Evolutionary conservation across 164 flowering plant genomes (phyloP).

Genomic region (Vitis amurensis): DNA sequence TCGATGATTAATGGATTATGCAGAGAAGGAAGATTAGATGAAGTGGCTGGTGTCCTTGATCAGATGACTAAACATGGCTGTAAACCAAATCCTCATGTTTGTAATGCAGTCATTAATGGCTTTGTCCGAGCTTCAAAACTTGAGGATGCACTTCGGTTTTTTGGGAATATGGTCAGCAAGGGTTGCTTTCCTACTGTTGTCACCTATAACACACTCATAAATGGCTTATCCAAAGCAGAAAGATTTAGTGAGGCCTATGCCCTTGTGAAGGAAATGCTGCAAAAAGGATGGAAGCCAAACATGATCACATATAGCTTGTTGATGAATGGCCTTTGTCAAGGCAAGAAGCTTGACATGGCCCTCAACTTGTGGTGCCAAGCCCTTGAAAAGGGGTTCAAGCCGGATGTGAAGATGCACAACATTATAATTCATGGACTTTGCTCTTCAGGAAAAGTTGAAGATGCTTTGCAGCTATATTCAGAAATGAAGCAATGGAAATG

Average conservation of each 20-base stretch:
- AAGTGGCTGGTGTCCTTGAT: slow-evolving; percentile 42
- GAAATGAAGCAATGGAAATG: slow-evolving; percentile 51
- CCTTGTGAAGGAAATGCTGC: slow-evolving; percentile 73
- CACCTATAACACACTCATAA: slow-evolving; percentile 71
- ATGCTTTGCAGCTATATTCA: slow-evolving; percentile 53
- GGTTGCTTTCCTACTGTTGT: slow-evolving; percentile 56
- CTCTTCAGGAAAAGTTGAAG: slow-evolving; percentile 56
- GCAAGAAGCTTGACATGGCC: slow-evolving; percentile 48
- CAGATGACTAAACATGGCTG: slow-evolving; percentile 45
- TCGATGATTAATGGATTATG: slow-evolving; percentile 66
- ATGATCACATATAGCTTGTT: slow-evolving; percentile 65
- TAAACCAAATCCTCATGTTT: slow-evolving; percentile 48
- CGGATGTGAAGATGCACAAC: slow-evolving; percentile 77
- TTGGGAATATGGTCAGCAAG: slow-evolving; percentile 43
- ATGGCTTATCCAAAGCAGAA: slow-evolving; percentile 59
- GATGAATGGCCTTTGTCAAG: slow-evolving; percentile 69
- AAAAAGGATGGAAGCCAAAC: slow-evolving; percentile 67
- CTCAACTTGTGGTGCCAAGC: slow-evolving; percentile 58
- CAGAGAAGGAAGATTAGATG: slow-evolving; percentile 58
- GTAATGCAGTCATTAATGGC: slow-evolving; percentile 65
- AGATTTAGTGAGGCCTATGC: slow-evolving; percentile 57
- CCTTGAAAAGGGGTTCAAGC: slow-evolving; percentile 48
- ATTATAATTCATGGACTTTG: slow-evolving; percentile 87
- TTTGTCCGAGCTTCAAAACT: slow-evolving; percentile 48
- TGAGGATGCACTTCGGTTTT: slow-evolving; percentile 46